Conservation (phyloP, 148 eudicot genomes). For the Rhododendron griersonianum region DNA sequence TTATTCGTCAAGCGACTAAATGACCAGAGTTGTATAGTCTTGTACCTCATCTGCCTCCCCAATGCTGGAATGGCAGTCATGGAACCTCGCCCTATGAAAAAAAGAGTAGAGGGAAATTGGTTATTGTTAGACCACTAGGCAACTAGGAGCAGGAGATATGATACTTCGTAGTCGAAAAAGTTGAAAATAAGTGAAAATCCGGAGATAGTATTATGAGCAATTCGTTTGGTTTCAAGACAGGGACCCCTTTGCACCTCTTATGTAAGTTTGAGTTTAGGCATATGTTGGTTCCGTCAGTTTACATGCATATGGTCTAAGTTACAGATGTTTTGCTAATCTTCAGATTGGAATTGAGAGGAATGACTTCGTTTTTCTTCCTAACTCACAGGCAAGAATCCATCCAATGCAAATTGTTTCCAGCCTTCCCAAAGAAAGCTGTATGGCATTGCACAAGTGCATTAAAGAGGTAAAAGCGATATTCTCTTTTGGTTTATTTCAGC, state of each 20-base stretch:
- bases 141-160: background rate
- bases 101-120: background rate
- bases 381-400: conserved; percentile 79
- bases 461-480: conserved; percentile 51
- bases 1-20: background rate
- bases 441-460: conserved; percentile 63
- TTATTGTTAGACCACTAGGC: background rate
- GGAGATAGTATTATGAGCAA: background rate
- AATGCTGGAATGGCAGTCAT: background rate
- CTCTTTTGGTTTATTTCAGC: conserved; percentile 3
- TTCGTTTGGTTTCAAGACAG: background rate
- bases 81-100: background rate
- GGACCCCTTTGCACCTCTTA: background rate
- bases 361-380: background rate
- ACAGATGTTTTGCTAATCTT: background rate
- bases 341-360: background rate
- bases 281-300: background rate
- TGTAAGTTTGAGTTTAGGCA: background rate
- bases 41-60: background rate
- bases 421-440: conserved; percentile 62
- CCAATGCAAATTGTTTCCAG: conserved; percentile 62
- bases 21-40: background rate
- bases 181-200: too few species aligned
- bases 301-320: background rate
- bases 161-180: background rate